These are phyloP conservation scores for Mariannaea elegans DNA, from an alignment of 2,329 filamentous ascomycete genomes.

Conservation along the genomic window DNA sequence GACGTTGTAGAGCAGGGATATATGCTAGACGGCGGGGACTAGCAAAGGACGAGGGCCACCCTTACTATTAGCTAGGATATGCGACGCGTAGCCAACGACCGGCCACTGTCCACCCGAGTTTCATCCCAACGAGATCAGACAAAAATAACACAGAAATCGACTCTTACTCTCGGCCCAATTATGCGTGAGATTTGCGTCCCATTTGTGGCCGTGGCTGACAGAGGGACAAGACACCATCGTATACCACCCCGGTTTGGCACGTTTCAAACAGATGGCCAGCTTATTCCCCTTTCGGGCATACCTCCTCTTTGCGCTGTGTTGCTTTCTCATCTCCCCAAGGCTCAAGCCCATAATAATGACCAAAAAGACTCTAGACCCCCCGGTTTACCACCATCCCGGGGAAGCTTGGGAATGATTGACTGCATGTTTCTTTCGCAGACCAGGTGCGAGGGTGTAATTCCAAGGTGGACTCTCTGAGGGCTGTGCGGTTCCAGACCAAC, in stretches of 20 bases:
- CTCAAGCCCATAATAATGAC: no score
- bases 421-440: constrained; percentile 1
- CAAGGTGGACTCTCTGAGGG: constrained; percentile 10
- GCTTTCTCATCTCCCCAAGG: background rate
- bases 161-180: background rate
- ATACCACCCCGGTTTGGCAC: constrained; percentile 12
- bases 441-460: constrained; percentile 8
- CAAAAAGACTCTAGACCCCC: no score
- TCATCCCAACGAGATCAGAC: constrained; percentile 13
- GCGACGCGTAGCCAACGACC: constrained; percentile 18
- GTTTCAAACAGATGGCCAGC: constrained; percentile 16
- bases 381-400: no score
- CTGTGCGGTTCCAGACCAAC: constrained; percentile 12
- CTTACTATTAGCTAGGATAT: constrained; percentile 4
- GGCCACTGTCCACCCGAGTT: constrained; percentile 18
- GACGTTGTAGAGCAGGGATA: background rate
- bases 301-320: background rate
- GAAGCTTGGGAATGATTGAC: constrained; percentile 3
- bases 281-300: constrained; percentile 4
- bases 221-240: background rate
- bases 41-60: background rate
- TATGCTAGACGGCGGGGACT: background rate
- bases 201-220: background rate
- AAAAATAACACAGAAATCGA: background rate
- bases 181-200: no score